Evolutionary conservation across 1,139 yeast genomes (phyloP), one percentile per base, ranked within the genome.

Genomic region (Candida tetrigidarum): DNA sequence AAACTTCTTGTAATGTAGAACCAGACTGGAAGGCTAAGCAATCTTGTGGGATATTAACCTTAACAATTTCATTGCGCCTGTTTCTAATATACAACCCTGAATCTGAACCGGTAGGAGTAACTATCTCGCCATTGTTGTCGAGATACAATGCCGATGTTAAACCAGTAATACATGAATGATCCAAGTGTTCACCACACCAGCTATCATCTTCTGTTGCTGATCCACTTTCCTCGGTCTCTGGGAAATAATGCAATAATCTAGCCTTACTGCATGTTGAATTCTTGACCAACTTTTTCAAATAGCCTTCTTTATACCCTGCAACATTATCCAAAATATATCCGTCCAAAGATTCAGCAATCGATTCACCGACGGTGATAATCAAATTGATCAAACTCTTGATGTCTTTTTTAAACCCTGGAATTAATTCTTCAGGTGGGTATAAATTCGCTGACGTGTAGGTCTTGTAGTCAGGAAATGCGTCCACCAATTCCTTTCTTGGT

Each of bases 171-270:
- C 86, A 80, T 3, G 84, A 78, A 55, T 82, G 87, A 58, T 83
- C 87, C 38, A 76, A 54, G 55, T 83, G 88, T 52, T 81, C 84
- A 1, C 86, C 86, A 60, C 88, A 83, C 87, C 88, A 83, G 43
- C 71, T 70, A 32, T 64, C 69, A 32, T 62, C 64, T 33, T 54
- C 59, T 4, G 48, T 50, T 6, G 48, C 50, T n/a, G n/a, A n/a
- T 2, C 44, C 43, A 45, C 16, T 46, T 45, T 29, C 19, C 8
- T 46, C 51, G 15, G 50, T 41, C 2, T 51, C 35, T 43, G 81
- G 75, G 55, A 62, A 81, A 55, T 83, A 83, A 52, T 82, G 86
- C 41, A 83, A 61, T 33, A 83, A 61, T 22, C 87, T 62, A 0
- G 87, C 87, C 54, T 82, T 81, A 19, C 86, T 74, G 30, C 84